phyloP scores from a whole-genome alignment of 768 basidiomycete species.

The Boletus coccyginus region DNA sequence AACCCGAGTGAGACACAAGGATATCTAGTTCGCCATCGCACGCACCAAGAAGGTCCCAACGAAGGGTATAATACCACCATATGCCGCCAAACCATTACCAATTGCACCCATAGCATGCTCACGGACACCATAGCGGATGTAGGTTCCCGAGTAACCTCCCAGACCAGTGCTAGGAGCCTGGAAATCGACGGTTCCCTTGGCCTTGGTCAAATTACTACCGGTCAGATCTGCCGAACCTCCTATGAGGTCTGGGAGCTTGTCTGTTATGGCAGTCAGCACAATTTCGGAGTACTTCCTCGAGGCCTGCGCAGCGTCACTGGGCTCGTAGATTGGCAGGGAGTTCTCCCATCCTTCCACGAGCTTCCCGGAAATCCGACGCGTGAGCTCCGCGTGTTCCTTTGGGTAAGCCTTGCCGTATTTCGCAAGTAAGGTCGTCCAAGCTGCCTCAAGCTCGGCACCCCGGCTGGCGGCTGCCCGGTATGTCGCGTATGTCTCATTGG shows the following conservation, averaged over 20 bases:
- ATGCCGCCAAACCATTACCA: conserved; percentile 85
- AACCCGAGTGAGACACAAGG: conserved; percentile 6
- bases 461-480: conserved; percentile 67
- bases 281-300: conserved; percentile 93
- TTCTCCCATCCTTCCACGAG: conserved; percentile 88
- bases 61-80: conserved; percentile 90
- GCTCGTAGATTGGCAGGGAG: conserved; percentile 80
- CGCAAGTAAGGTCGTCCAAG: conserved; percentile 70
- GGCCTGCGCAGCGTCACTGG: conserved; percentile 79
- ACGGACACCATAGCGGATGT: conserved; percentile 95
- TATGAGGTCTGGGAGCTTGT: conserved; percentile 77
- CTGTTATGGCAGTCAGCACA: conserved; percentile 71
- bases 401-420: conserved; percentile 79
- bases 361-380: conserved; percentile 77
- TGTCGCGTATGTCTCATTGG: conserved; percentile 63
- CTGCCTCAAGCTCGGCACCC: conserved; percentile 68
- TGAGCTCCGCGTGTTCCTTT: conserved; percentile 80
- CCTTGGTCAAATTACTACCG: conserved; percentile 89
- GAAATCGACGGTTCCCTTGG: conserved; percentile 85
- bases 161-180: conserved; percentile 84
- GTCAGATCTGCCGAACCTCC: conserved; percentile 93
- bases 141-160: conserved; percentile 82
- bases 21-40: background rate
- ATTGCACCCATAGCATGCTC: conserved; percentile 98
- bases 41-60: conserved; percentile 87